Conservation (phyloP, 2,329 filamentous ascomycete species). For the Hymenoscyphus fructigenus region DNA sequence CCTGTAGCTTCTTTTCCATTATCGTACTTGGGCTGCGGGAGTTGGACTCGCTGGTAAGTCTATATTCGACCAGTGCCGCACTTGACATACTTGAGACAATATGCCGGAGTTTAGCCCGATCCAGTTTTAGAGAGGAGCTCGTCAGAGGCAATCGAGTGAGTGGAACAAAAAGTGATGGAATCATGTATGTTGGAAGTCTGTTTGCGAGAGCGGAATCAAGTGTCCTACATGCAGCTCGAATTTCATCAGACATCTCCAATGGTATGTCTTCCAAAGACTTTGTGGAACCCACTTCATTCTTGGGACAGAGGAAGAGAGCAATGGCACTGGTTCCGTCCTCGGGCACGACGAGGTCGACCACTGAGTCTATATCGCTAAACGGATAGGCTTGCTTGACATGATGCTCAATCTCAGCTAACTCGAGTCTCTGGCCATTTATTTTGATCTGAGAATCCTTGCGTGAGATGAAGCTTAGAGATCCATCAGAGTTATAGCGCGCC, state of each 20-base stretch:
- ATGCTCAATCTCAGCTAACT: conserved; percentile 46
- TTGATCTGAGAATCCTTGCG: conserved; percentile 52
- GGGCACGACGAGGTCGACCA: conserved; percentile 9
- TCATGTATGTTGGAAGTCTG: conserved; percentile 35
- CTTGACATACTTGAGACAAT: conserved; percentile 15
- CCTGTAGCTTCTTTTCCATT: conserved; percentile 18
- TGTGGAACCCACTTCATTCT: background rate
- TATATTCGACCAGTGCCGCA: background rate
- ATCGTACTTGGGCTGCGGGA: background rate
- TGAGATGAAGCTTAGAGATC: conserved; percentile 48
- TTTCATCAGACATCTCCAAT: conserved; percentile 5
- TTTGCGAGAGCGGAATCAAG: conserved; percentile 12
- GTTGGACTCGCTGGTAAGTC: background rate
- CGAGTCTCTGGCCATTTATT: conserved; percentile 49
- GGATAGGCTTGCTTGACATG: conserved; percentile 8
- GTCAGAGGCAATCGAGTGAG: conserved; percentile 33
- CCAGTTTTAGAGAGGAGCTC: conserved; percentile 35
- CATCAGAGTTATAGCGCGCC: conserved; percentile 14
- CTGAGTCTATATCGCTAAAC: conserved; percentile 3
- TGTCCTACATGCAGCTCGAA: conserved; percentile 1
- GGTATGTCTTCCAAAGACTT: conserved; percentile 4
- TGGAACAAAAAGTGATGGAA: conserved; percentile 36
- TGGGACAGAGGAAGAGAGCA: conserved; percentile 8
- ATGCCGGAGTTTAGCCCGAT: conserved; percentile 38
- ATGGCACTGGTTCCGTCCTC: conserved; percentile 5